Evolutionary conservation across 2,329 filamentous ascomycete genomes (phyloP), one percentile per base, ranked within the genome.

Genomic region (Hirsutella thompsonii): DNA sequence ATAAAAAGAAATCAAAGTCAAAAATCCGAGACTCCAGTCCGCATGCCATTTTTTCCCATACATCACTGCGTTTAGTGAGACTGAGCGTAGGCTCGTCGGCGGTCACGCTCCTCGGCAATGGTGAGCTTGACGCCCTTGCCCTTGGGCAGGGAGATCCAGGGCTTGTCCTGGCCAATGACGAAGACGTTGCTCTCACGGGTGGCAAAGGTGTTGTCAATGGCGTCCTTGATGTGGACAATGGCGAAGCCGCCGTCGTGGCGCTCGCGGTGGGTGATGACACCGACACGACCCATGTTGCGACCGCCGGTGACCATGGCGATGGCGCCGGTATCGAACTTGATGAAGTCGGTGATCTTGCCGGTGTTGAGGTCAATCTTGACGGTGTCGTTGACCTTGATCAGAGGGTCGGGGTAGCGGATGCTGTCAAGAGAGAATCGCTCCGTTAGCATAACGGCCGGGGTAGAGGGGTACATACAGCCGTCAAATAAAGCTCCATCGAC

Each of bases 201-300:
- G 62, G 92, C 89, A 73, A 98, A 98, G 66, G 86, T 85, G 84
- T 98, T 98, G 82, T 96, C 92, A 72, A 98, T 90, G 63, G 89
- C 90, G 65, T 98, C 92, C 85, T 98, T 98, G 73, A 98, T 83
- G 79, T 95, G 89, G 69, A 98, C 89, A 63, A 98, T 94, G 81
- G 93, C 93, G 85, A 98, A 98, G 70, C 92, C 92, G 79, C 92
- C 92, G 60, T 98, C 92, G 80, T 98, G 92, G 62, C 92, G 87
- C 81, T 98, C 92, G 78, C 92, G 90, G 81, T 98, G 89, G 61
- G 92, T 96, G 76, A 98, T 93, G 69, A 96, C 90, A 84, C 92
- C 92, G 64, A 98, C 90, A 90, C 92, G 92, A 68, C 92, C 92
- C 90, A 96, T 98, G 87, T 98, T 98, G 67, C 90, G 92, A 81